A percentile compares a stretch with the other conserved stretches of the same genome.
These are phyloP conservation scores for Dendrobium officinale DNA, from an alignment of 106 monocot genomes.

Conservation along the genomic window DNA sequence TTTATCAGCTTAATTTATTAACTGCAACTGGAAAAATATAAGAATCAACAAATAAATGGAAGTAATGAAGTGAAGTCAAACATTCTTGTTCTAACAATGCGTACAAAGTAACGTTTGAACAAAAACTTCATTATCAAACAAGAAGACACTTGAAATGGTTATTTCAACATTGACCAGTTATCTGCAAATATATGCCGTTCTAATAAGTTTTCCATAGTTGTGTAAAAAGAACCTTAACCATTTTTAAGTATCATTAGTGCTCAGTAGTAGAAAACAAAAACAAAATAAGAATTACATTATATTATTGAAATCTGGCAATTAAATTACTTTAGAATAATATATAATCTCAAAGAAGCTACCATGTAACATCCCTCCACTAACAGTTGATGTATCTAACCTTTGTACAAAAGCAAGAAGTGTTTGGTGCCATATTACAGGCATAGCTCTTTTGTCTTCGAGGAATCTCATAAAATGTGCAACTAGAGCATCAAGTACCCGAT, in stretches of 20 bases:
- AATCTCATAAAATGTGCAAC: constrained; percentile 70
- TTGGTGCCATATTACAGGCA: constrained; percentile 86
- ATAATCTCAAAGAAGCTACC: not conserved
- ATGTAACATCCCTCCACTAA: not conserved
- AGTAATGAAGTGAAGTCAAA: not conserved
- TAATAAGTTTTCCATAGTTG: not conserved
- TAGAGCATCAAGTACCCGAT: constrained; percentile 66
- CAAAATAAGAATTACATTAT: not conserved
- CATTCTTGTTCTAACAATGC: not conserved
- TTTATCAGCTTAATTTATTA: constrained; percentile 2
- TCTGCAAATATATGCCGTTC: not conserved
- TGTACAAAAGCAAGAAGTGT: constrained; percentile 77
- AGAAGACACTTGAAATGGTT: not conserved
- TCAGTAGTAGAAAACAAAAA: constrained; percentile 1
- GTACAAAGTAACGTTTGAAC: not conserved
- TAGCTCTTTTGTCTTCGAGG: constrained; percentile 40
- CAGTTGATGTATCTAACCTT: constrained; percentile 31
- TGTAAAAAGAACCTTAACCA: no score
- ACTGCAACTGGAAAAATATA: not conserved
- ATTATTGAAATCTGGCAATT: not conserved
- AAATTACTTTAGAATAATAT: not conserved
- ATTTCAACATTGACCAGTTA: not conserved
- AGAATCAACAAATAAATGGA: not conserved
- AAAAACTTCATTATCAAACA: not conserved
- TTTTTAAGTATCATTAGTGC: not conserved